phyloP scores from a whole-genome alignment of 768 basidiomycete species.

The Serendipita sp. region DNA sequence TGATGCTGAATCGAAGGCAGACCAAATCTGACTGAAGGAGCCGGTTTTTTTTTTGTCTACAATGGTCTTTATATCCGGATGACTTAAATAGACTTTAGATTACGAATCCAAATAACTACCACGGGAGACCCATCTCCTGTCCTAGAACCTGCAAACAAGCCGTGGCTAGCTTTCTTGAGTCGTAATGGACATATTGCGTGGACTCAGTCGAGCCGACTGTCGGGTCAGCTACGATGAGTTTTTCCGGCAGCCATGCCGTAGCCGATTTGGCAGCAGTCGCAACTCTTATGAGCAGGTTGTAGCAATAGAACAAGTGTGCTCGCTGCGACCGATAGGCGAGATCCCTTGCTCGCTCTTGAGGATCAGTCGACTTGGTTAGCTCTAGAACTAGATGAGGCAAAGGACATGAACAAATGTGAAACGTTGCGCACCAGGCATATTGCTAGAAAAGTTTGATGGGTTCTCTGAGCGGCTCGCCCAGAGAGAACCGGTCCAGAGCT shows the following conservation, averaged over 20 bases:
- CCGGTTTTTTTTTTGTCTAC: background rate
- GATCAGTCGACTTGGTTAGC: background rate
- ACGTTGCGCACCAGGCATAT: conserved; percentile 38
- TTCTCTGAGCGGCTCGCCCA: conserved; percentile 61
- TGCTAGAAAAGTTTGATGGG: conserved; percentile 35
- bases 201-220: background rate
- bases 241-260: conserved; percentile 37
- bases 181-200: conserved; percentile 14
- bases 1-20: background rate
- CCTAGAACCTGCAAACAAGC: conserved; percentile 56
- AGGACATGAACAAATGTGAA: too few relatives aligned
- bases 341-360: conserved; percentile 31
- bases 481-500: conserved; percentile 58
- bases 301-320: conserved; percentile 83
- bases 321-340: conserved; percentile 56
- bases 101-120: background rate
- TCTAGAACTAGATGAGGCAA: too few relatives aligned
- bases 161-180: conserved; percentile 49
- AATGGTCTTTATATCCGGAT: background rate
- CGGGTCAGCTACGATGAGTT: conserved; percentile 9
- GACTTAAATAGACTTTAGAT: background rate
- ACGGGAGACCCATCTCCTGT: conserved; percentile 44
- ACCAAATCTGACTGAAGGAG: background rate
- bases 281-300: conserved; percentile 62
- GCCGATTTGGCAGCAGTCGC: conserved; percentile 57